Base-by-base conservation (phyloP, 768 basidiomycete genomes). In the Trametes maxima region DNA sequence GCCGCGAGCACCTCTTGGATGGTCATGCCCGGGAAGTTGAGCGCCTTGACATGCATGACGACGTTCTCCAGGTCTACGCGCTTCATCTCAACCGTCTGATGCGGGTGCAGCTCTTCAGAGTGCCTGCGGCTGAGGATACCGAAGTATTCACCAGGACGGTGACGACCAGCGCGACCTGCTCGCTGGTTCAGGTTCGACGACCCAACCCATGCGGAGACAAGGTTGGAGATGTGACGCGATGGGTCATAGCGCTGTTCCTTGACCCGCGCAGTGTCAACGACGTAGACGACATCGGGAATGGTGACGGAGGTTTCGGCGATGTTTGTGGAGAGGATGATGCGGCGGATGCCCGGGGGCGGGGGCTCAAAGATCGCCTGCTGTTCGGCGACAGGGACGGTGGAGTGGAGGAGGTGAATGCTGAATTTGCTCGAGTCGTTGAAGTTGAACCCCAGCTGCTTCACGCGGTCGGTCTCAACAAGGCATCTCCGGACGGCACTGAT, bases 61-160 rank as follows among this genome's bases (percentile, higher is more conserved):
- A 95, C 89, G 69, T 94, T 94, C 68, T 86, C 91, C 66, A 96
- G 72, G 73, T 95, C 94, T 13, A 89, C 85, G 36, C 94, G 83
- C 71, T 93, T 93, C 94, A 98, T 98, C 78, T 97, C 95, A 39
- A 97, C 95, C 1, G 87, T 87, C 72, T 95, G 94, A 70, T 96
- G 88, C 25, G 90, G 82, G 53, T 85, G 80, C 48, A 98, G 79
- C 12, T 77, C 74, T 16, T 77, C 76, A 2, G 87, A 83, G 54
- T 88, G 86, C 14, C 77, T 74, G 59, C 80, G 80, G 50, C 92
- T 82, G 28, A 97, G 73, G 49, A 98, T 82, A 39, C 94, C 93
- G 71, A 82, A 97, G 75, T 98, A 98, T 70, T 94, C 89, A 71
- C 95, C 95, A 6, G 90, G 78, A 25, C 95, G 80, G 75, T 96